Evolutionary conservation across 2,329 filamentous ascomycete species (phyloP), one percentile per base, ranked within the genome.

Genomic region (Penicillium sp.): DNA sequence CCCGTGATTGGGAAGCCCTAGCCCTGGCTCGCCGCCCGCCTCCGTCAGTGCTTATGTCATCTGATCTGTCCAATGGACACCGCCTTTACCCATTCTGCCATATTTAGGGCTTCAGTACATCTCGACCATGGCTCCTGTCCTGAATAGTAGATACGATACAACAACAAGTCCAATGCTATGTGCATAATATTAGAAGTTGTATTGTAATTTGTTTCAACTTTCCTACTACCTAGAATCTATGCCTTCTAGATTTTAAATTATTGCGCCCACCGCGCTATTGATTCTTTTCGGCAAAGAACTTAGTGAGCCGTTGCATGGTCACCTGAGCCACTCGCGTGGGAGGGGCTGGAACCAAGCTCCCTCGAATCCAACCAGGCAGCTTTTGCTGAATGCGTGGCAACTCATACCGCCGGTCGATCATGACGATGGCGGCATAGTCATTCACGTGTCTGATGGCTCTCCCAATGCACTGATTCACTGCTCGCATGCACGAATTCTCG

Each of bases 381-480:
- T 96, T 97, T 19, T 71, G 73, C 60, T 81, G 80, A 53, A 97
- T 89, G 46, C 87, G 79, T 41, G 82, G 77, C 25, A 79, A 82
- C n/a, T 78, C 80, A 70, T 93, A 99, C 43, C 93, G 77, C 55
- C 80, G 77, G 70, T 99, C 93, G 29, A 93, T 75, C 64, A 99
- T 79, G 49, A 96, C 72, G 55, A 99, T 96, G 13, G 87, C 84
- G 4, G 93, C 93, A 71, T 95, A 97, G 71, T 99, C 93, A 19
- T 81, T 82, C 47, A 80, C 80, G 66, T 99, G 93, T 39, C 93
- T 78, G 61, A 99, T 96, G 1, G 90, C 93, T 50, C 93, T 78
- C 0, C 93, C 93, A 59, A 99, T 91, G 64, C 89, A 93, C 74
- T 99, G 93, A 68, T 99, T 99, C 4, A 99, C 93, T 4, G 91